Evolutionary conservation across 108 stramenopile genomes (phyloP), one percentile per base, ranked within the genome.

Genomic region (Aurantiochytrium sp.): DNA sequence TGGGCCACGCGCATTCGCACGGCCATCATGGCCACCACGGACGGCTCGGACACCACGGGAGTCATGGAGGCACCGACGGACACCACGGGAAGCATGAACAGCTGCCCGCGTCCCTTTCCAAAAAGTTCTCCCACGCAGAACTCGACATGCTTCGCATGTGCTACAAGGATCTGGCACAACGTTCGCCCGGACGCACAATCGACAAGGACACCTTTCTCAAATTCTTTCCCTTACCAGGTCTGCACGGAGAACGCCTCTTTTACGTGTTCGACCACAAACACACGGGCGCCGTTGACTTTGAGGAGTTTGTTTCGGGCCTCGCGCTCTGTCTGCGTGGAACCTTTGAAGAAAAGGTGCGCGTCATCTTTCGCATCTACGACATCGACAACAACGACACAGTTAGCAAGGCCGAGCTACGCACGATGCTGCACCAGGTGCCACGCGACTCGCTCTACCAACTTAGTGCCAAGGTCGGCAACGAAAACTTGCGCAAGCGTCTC

Each of bases 131-230:
- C 1, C 49, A 83, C 25, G 49, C 45, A 35, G 91, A 91, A 59
- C 89, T 91, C 19, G 91, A 91, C 55, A 72, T 91, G 14, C 91
- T 91, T 72, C 91, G 89, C 25, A 90, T 90, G 91, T 91, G 89
- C 83, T 91, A 90, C 87, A 91, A 92, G 69, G 93, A 93, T 44
- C 76, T 93, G 19, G 91, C 92, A 45, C 91, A 93, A 43, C 91
- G 92, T 4, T 90, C 88, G 23, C 89, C 91, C 14, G 92, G 91
- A 5, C 91, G 28, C 25, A 64, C 89, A 5, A 92, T 94, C 57
- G 93, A 94, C 73, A 93, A 93, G 51, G 92, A 94, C 43, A 93
- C 93, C 5, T 94, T 94, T 35, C 64, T 93, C 58, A 93, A 93
- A 60, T 92, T 91, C 58, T 93, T 94, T 25, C 93, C 93, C 47